Conservation (phyloP, 2,329 filamentous ascomycete species). For the Fusarium nelsonii region DNA sequence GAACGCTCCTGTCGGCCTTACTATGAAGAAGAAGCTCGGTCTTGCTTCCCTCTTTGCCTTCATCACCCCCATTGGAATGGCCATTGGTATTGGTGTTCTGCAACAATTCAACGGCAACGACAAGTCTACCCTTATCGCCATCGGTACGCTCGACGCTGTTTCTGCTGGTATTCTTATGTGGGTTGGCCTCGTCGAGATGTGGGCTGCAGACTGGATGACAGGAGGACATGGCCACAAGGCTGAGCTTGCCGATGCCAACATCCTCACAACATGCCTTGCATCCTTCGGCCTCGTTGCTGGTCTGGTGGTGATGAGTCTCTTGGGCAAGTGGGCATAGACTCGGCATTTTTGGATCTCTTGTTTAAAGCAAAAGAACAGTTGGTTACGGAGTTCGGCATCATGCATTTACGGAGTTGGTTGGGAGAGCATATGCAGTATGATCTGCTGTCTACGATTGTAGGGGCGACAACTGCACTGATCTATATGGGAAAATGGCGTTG, state of each 20-base stretch:
- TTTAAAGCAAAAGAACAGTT: not conserved
- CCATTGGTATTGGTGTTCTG: slow-evolving; percentile 80
- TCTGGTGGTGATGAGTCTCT: slow-evolving; percentile 75
- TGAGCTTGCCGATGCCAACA: slow-evolving; percentile 66
- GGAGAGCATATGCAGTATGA: slow-evolving; percentile 9
- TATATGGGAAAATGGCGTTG: slow-evolving; percentile 17
- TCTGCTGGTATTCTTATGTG: slow-evolving; percentile 83
- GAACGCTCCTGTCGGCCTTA: slow-evolving; percentile 44
- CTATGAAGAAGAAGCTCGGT: slow-evolving; percentile 65
- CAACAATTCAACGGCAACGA: slow-evolving; percentile 80
- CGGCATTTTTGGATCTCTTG: not conserved
- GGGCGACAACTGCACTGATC: slow-evolving; percentile 6
- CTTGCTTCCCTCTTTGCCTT: slow-evolving; percentile 75
- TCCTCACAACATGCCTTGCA: slow-evolving; percentile 63
- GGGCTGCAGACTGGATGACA: slow-evolving; percentile 78
- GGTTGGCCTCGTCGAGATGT: slow-evolving; percentile 85
- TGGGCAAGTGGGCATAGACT: slow-evolving; percentile 80
- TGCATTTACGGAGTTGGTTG: slow-evolving; percentile 30
- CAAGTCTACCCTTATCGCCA: slow-evolving; percentile 73
- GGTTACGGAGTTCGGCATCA: slow-evolving; percentile 21
- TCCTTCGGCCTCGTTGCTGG: slow-evolving; percentile 69
- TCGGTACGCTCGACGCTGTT: slow-evolving; percentile 79
- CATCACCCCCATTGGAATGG: slow-evolving; percentile 83
- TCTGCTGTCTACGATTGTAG: slow-evolving; percentile 5
- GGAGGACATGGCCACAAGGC: slow-evolving; percentile 56